These are phyloP conservation scores for Aureobasidium namibiae DNA, from an alignment of 2,329 filamentous ascomycete genomes.

Conservation along the genomic window DNA sequence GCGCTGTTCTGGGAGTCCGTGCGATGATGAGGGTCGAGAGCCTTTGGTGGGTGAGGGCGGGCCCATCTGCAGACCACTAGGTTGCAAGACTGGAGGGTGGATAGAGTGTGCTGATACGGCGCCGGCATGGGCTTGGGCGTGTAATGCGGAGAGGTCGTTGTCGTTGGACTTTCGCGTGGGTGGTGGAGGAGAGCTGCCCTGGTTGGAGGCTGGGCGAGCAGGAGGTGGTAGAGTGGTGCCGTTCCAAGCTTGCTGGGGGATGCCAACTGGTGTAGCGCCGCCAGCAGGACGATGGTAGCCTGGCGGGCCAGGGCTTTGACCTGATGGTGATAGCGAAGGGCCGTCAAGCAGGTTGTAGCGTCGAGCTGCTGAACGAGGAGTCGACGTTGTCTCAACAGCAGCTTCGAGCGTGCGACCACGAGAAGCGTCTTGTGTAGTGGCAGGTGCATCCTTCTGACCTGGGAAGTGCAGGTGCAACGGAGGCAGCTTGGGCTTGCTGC, in stretches of 20 bases:
- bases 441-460: conserved; percentile 2
- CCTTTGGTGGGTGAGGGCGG: conserved; percentile 17
- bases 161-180: conserved; percentile 16
- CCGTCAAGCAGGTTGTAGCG: conserved; percentile 18
- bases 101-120: conserved; percentile 21
- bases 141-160: conserved; percentile 18
- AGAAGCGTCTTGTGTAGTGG: conserved; percentile 10
- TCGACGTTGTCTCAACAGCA: conserved; percentile 16
- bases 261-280: conserved; percentile 13
- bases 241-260: conserved; percentile 24
- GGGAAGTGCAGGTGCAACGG: conserved; percentile 45
- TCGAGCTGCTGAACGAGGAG: conserved; percentile 12
- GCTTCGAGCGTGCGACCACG: conserved; percentile 20
- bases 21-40: conserved; percentile 4
- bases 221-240: conserved; percentile 20
- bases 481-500: conserved; percentile 59
- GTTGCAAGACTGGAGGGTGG: conserved; percentile 14
- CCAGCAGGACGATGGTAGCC: conserved; percentile 24
- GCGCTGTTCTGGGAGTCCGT: conserved; percentile 9
- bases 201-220: conserved; percentile 16
- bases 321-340: conserved; percentile 37
- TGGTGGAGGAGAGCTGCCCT: conserved; percentile 18
- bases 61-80: conserved; percentile 16
- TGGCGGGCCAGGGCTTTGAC: conserved; percentile 35
- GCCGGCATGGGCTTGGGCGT: conserved; percentile 26